Conservation (phyloP, 257 asterid species). For the Avicennia marina region DNA sequence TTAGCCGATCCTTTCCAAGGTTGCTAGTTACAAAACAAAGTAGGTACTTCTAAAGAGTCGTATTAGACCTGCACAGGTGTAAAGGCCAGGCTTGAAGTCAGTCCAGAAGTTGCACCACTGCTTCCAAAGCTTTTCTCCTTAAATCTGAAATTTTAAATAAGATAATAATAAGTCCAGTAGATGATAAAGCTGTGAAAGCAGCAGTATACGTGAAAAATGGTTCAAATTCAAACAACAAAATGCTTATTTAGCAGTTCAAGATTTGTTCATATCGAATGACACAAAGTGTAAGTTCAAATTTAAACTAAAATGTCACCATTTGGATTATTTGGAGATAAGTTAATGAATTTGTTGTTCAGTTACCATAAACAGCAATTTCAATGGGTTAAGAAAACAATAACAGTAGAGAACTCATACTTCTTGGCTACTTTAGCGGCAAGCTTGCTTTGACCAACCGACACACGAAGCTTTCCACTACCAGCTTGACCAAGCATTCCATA, state of each 20-base stretch:
- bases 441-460: constrained; percentile 71
- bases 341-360: too few relatives aligned
- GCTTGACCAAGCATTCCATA: constrained; percentile 99
- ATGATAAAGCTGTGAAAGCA: constrained; percentile 9
- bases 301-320: too few relatives aligned
- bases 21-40: too few relatives aligned
- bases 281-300: too few relatives aligned
- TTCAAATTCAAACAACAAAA: neutral
- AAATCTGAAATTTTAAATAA: constrained; percentile 43
- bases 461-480: constrained; percentile 93
- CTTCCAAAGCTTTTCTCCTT: constrained; percentile 73
- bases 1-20: too few relatives aligned
- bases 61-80: constrained; percentile 92
- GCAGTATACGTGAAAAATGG: neutral
- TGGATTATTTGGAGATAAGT: too few relatives aligned
- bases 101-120: constrained; percentile 94
- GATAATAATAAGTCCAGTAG: neutral
- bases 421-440: constrained; percentile 90
- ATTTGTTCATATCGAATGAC: too few relatives aligned
- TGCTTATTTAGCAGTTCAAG: too few relatives aligned
- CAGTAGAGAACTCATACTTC: constrained; percentile 42
- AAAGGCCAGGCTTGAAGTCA: constrained; percentile 92
- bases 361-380: too few relatives aligned
- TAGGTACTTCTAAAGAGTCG: neutral
- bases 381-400: neutral